A percentile compares a stretch with the other conserved stretches of the same genome.
phyloP scores from a whole-genome alignment of 805 yeast genomes.

The Ogataea siamensis region DNA sequence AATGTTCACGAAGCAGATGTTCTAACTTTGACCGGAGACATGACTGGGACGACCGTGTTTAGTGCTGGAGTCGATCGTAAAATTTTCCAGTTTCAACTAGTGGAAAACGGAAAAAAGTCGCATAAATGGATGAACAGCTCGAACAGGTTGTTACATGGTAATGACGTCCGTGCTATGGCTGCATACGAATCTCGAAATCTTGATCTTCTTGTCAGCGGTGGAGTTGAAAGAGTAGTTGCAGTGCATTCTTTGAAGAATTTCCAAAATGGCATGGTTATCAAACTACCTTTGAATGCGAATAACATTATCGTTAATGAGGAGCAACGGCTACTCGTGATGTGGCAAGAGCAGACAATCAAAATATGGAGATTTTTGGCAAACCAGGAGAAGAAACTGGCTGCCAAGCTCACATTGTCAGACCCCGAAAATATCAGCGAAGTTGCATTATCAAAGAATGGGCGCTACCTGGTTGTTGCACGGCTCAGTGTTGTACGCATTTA shows the following conservation, averaged over 20 bases:
- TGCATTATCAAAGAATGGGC: constrained; percentile 62
- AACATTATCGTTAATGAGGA: constrained; percentile 40
- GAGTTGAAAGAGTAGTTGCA: constrained; percentile 71
- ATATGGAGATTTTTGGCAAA: constrained; percentile 60
- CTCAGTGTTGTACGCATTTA: constrained; percentile 67
- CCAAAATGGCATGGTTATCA: constrained; percentile 66
- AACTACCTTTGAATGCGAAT: constrained; percentile 50
- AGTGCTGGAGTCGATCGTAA: constrained; percentile 94
- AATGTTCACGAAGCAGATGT: constrained; percentile 90
- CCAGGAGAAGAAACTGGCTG: constrained; percentile 53
- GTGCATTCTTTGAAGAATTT: constrained; percentile 67
- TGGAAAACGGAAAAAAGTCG: constrained; percentile 36
- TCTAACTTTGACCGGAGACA: constrained; percentile 63
- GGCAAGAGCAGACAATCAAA: constrained; percentile 81
- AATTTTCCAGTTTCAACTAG: constrained; percentile 65
- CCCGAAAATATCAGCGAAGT: constrained; percentile 79
- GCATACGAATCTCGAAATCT: constrained; percentile 66
- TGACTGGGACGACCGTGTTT: constrained; percentile 61
- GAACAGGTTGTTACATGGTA: constrained; percentile 78
- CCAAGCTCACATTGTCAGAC: constrained; percentile 64
- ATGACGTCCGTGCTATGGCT: constrained; percentile 78
- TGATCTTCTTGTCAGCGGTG: constrained; percentile 75
- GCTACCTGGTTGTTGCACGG: constrained; percentile 70
- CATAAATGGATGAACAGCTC: constrained; percentile 73
- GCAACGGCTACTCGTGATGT: constrained; percentile 59